Evolutionary conservation across 257 asterid species (phyloP).

Genomic region (Przewalskia tangutica): DNA sequence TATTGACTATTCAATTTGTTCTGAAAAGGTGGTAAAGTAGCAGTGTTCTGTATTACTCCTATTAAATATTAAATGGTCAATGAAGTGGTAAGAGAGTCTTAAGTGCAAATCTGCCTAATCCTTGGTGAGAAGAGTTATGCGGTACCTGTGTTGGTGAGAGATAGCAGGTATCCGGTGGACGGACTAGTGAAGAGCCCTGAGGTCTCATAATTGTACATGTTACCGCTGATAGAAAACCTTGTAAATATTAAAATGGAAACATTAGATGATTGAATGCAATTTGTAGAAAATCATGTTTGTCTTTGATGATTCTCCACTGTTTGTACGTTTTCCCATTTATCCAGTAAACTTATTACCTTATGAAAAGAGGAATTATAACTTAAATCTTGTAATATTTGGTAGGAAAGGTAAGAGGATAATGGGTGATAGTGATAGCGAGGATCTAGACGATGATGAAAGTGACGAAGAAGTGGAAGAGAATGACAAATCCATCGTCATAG

Average conservation of each 20-base stretch:
- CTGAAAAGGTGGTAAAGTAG: background rate
- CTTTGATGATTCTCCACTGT: background rate
- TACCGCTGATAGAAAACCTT: background rate
- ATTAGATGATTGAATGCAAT: background rate
- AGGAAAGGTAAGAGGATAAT: constrained; percentile 77
- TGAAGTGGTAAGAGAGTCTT: background rate
- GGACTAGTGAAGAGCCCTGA: too few species aligned
- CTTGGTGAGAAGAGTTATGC: background rate
- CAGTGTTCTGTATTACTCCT: background rate
- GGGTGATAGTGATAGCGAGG: constrained; percentile 60
- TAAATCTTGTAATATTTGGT: constrained; percentile 1
- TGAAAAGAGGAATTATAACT: background rate
- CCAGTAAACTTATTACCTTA: background rate
- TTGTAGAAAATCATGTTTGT: background rate
- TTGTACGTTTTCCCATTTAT: background rate
- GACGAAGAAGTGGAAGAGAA: constrained; percentile 38
- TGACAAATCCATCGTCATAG: constrained; percentile 47
- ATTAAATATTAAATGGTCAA: background rate
- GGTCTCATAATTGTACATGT: too few species aligned
- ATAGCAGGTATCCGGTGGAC: too few species aligned
- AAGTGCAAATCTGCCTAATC: background rate
- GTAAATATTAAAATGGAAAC: background rate
- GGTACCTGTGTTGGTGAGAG: too few species aligned
- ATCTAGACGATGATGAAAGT: constrained; percentile 31
- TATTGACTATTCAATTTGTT: background rate